A percentile compares a stretch with the other conserved stretches of the same genome.
phyloP scores from a whole-genome alignment of 768 basidiomycete genomes.

The Amanita phalloides region DNA sequence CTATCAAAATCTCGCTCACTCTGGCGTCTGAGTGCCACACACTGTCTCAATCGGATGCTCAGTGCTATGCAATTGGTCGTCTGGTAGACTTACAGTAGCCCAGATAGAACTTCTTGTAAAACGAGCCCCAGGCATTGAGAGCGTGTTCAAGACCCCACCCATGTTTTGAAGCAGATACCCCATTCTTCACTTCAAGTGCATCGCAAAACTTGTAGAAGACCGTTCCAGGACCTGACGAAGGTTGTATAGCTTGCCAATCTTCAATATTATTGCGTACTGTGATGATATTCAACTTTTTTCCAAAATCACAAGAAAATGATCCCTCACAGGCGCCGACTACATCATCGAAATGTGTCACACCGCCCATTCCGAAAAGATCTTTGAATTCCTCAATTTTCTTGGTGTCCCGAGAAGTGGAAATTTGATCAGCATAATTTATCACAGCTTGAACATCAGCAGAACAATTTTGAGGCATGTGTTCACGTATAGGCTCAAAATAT shows the following conservation, averaged over 20 bases:
- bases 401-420: conserved; percentile 33
- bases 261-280: conserved; percentile 47
- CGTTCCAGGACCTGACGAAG: conserved; percentile 31
- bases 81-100: conserved; percentile 25
- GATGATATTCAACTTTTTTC: conserved; percentile 22
- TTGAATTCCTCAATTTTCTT: conserved; percentile 44
- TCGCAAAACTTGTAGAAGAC: conserved; percentile 56
- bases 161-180: conserved; percentile 31
- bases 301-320: conserved; percentile 21
- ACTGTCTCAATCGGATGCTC: conserved; percentile 24
- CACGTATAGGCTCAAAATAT: conserved; percentile 64
- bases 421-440: conserved; percentile 48
- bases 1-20: conserved; percentile 25
- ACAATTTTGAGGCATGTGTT: conserved; percentile 63
- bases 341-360: conserved; percentile 53
- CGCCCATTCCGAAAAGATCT: conserved; percentile 45
- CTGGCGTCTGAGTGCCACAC: conserved; percentile 33
- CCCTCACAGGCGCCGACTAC: conserved; percentile 45
- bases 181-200: conserved; percentile 54
- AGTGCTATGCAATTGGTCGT: background rate
- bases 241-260: conserved; percentile 61
- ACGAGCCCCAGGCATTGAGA: conserved; percentile 47
- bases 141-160: conserved; percentile 61
- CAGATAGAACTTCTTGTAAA: conserved; percentile 43
- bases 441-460: conserved; percentile 61